Conservation (phyloP, 805 yeast species). For the Peterozyma toletana region DNA sequence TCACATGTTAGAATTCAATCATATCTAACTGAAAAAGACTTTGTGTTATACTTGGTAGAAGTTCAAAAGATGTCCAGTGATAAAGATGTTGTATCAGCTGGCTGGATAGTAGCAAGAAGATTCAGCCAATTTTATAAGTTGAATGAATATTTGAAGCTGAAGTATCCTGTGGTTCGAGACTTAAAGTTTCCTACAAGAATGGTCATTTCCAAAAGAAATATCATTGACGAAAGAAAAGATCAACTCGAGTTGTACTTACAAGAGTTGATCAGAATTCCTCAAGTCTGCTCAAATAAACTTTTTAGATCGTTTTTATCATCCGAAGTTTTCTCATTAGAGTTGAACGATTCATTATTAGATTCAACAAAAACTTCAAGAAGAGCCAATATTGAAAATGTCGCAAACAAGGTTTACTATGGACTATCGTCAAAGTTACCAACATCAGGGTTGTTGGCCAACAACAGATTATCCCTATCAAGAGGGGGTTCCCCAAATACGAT, state of each 20-base stretch:
- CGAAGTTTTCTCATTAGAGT: slow-evolving; percentile 40
- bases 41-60: slow-evolving; percentile 67
- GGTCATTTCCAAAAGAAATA: slow-evolving; percentile 59
- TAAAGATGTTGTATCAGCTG: slow-evolving; percentile 41
- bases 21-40: slow-evolving; percentile 47
- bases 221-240: slow-evolving; percentile 56
- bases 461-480: neutral
- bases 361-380: slow-evolving; percentile 3
- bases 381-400: slow-evolving; percentile 21
- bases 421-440: slow-evolving; percentile 5
- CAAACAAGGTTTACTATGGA: slow-evolving; percentile 26
- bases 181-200: slow-evolving; percentile 55
- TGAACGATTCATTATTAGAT: slow-evolving; percentile 7
- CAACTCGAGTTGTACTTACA: slow-evolving; percentile 59
- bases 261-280: slow-evolving; percentile 49
- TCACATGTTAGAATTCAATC: slow-evolving; percentile 47
- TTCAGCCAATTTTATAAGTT: slow-evolving; percentile 76
- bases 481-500: neutral
- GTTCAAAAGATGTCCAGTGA: slow-evolving; percentile 44
- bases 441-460: neutral
- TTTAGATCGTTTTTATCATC: slow-evolving; percentile 75
- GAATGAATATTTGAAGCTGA: slow-evolving; percentile 52
- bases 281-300: slow-evolving; percentile 65
- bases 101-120: slow-evolving; percentile 89
- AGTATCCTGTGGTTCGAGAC: slow-evolving; percentile 40